These are phyloP conservation scores for Beauveria sp. DNA, from an alignment of 2,329 filamentous ascomycete species.

Conservation along the genomic window DNA sequence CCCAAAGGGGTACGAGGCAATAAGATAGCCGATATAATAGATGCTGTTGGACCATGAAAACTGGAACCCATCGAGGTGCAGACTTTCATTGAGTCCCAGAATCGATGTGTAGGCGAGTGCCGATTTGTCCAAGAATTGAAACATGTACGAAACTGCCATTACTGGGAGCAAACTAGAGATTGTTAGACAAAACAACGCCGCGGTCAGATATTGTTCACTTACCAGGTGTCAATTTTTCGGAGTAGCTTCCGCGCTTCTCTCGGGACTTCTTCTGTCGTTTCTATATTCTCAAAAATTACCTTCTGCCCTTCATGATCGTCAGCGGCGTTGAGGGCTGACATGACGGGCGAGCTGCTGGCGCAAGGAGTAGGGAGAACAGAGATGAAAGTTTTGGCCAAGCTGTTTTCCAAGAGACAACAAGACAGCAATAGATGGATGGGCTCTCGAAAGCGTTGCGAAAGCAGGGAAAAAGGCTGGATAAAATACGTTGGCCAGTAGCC, in stretches of 20 bases:
- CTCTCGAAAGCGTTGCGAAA: no score
- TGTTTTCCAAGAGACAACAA: no score
- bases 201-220: neutral
- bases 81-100: slow-evolving; percentile 39
- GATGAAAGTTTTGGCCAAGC: neutral
- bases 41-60: slow-evolving; percentile 43
- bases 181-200: neutral
- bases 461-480: no score
- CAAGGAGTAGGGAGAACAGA: neutral
- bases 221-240: neutral
- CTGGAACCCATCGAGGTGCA: slow-evolving; percentile 37
- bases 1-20: slow-evolving; percentile 20
- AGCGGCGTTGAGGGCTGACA: neutral
- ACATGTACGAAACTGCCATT: slow-evolving; percentile 45
- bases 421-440: neutral
- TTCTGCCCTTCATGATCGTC: neutral
- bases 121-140: slow-evolving; percentile 56
- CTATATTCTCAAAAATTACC: neutral
- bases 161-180: slow-evolving; percentile 39
- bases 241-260: neutral
- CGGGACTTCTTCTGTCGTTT: neutral
- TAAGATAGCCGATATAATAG: slow-evolving; percentile 45
- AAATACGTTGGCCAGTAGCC: no score
- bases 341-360: neutral
- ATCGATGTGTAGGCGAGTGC: slow-evolving; percentile 44